Base-by-base conservation (phyloP, 371 early-diverging fungal species). In the Mortierella sp. region DNA sequence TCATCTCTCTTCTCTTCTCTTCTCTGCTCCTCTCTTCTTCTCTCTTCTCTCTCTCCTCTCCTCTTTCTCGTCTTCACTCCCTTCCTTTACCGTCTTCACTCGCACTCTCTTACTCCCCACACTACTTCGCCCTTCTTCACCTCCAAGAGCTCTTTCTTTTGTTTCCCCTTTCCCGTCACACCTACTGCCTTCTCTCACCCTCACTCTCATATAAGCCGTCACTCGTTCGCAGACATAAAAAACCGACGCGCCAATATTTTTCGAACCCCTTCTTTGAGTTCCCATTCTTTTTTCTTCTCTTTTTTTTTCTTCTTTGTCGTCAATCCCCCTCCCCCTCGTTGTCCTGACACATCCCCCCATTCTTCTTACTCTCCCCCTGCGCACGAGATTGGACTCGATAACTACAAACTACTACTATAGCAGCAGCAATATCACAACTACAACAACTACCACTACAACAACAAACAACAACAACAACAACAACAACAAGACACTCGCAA, bases 271-370 rank as follows among this genome's bases (percentile, higher is more conserved):
- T 70, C 55, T 76, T 73, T 68, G 47, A 34, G 24, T 70, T 70
- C 48, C 42, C 54, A 16, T 34, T 77, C 26, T 47, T 60, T 70
- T 58, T 60, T 71, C 42, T 70, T 24, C 68, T 52, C 19, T 60
- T 34, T 60, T 55, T 70, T 60, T 19, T 38, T 77, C 26, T 57
- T 54, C 60, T 58, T 45, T 72, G 47, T 74, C 13, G 58, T 47
- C 50, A 52, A 21, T 68, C 45, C 31, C 21, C 65, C 31, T 10
- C 65, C 48, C 58, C 24, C 24, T 38, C 65, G 68, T 68, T 68
- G 68, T 24, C 68, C 42, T 38, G 42, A 68, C 34, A 31, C 79
- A 28, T 76, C 58, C 11, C 54, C 52, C 58, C 38, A 21, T 57
- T 9, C 65, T 34, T 34, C 0, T 3, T 48, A 19, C 45, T 54